Base-by-base conservation (phyloP, 1,284 basidiomycete genomes). In the Phellopilus nigrolimitatus region DNA sequence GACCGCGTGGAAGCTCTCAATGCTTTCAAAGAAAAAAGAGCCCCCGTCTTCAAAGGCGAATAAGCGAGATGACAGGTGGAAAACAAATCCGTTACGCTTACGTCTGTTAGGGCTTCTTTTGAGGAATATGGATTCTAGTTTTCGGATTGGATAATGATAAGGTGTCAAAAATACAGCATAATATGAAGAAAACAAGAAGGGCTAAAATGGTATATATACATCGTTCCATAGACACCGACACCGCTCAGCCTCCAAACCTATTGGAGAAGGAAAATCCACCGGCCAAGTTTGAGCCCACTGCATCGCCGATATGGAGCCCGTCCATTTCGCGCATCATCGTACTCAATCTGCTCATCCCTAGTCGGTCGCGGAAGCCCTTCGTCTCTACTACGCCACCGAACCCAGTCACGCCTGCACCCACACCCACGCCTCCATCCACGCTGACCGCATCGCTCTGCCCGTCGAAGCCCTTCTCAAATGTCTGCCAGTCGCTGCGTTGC, bases 11-110 rank as follows among this genome's bases (percentile, higher is more conserved):
- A 97, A 68, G 95, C 93, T 9, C 71, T 97, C 27, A 71, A 80
- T 53, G 94, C 94, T 2, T 97, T 97, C 71, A 85, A 80, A 57
- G 90, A 93, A 70, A 97, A 97, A 69, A 76, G 94, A 42, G 70
- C 72, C 27, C 91, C 94, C 1, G 68, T 84, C 21, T 97, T 95
- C 69, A 80, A 75, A 60, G 93, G 94, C 27, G 83, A 91, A 73
- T 92, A n/a, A n/a, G n/a, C n/a, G n/a, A n/a, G n/a, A n/a, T n/a
- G n/a, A n/a, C n/a, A n/a, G n/a, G n/a, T n/a, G n/a, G n/a, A n/a
- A n/a, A n/a, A n/a, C n/a, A n/a, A n/a, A n/a, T n/a, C n/a, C n/a
- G n/a, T n/a, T n/a, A n/a, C n/a, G n/a, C n/a, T n/a, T n/a, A n/a
- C n/a, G n/a, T n/a, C n/a, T n/a, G n/a, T n/a, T n/a, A n/a, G n/a